Conservation (phyloP, 2,329 filamentous ascomycete species). For the Colletotrichum trifolii region DNA sequence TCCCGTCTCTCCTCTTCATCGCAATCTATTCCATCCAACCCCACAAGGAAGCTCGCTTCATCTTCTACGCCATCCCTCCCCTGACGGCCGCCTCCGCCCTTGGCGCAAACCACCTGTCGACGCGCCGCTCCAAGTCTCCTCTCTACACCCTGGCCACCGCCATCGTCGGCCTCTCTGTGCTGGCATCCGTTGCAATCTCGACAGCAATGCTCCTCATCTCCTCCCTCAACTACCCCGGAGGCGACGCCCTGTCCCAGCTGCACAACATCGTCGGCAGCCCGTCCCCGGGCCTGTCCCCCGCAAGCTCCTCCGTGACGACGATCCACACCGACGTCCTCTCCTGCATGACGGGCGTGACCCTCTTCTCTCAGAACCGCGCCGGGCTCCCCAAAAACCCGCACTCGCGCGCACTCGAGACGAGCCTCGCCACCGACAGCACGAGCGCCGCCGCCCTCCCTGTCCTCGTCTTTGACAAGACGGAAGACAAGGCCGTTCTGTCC, state of each 20-base stretch:
- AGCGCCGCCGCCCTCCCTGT: slow-evolving; percentile 40
- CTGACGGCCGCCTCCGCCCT: slow-evolving; percentile 82
- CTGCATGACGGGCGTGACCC: slow-evolving; percentile 76
- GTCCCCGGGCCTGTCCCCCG: slow-evolving; percentile 35
- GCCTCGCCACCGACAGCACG: slow-evolving; percentile 35
- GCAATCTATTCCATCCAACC: slow-evolving; percentile 87
- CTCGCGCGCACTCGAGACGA: slow-evolving; percentile 35
- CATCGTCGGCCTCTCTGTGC: slow-evolving; percentile 67
- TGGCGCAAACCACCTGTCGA: slow-evolving; percentile 77
- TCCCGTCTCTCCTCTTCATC: slow-evolving; percentile 79
- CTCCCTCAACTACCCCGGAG: slow-evolving; percentile 93
- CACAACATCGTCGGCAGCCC: slow-evolving; percentile 50
- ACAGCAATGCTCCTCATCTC: slow-evolving; percentile 79
- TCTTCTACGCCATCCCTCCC: slow-evolving; percentile 86
- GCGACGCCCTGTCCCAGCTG: slow-evolving; percentile 75
- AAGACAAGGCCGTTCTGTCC: slow-evolving; percentile 57
- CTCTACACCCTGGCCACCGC: slow-evolving; percentile 65
- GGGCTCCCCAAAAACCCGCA: slow-evolving; percentile 49
- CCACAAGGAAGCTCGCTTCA: slow-evolving; percentile 96
- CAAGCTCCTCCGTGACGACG: slow-evolving; percentile 46
- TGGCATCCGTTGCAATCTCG: slow-evolving; percentile 70
- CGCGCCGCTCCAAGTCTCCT: slow-evolving; percentile 70
- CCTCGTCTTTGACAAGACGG: slow-evolving; percentile 71
- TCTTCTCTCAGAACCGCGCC: slow-evolving; percentile 66
- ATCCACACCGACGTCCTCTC: slow-evolving; percentile 74